These are phyloP conservation scores for Nakaseomyces delphensis DNA, from an alignment of 1,139 yeast species.

Conservation along the genomic window DNA sequence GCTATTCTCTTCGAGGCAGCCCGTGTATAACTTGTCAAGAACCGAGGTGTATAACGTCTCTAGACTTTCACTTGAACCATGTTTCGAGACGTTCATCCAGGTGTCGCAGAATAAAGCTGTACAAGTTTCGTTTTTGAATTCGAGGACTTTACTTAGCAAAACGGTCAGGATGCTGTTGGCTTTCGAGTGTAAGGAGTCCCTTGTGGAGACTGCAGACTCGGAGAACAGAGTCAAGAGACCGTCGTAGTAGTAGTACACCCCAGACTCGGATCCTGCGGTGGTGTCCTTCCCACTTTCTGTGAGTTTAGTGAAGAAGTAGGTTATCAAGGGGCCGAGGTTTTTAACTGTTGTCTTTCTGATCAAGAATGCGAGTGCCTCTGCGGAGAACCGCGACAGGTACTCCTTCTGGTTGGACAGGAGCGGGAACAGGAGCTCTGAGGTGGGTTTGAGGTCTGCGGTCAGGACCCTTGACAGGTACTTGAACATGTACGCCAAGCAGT, in stretches of 20 bases:
- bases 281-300: constrained; percentile 25
- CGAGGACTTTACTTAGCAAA: constrained; percentile 37
- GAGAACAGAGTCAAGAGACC: constrained; percentile 57
- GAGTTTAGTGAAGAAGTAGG: constrained; percentile 45
- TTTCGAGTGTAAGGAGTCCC: constrained; percentile 67
- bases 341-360: constrained; percentile 57
- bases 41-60: constrained; percentile 33
- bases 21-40: neutral
- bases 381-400: constrained; percentile 72
- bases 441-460: constrained; percentile 54
- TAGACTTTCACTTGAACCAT: constrained; percentile 51
- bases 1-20: too few species aligned
- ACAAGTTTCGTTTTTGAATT: constrained; percentile 12
- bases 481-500: constrained; percentile 78
- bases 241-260: constrained; percentile 43
- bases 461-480: constrained; percentile 68
- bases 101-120: constrained; percentile 50
- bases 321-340: constrained; percentile 41
- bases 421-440: constrained; percentile 59
- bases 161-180: constrained; percentile 42
- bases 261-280: too few species aligned
- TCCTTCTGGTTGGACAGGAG: constrained; percentile 50
- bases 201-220: constrained; percentile 68
- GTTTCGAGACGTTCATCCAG: constrained; percentile 51
- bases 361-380: constrained; percentile 82